phyloP scores from a whole-genome alignment of 2,329 filamentous ascomycete genomes.

The Monilinia fructigena region DNA sequence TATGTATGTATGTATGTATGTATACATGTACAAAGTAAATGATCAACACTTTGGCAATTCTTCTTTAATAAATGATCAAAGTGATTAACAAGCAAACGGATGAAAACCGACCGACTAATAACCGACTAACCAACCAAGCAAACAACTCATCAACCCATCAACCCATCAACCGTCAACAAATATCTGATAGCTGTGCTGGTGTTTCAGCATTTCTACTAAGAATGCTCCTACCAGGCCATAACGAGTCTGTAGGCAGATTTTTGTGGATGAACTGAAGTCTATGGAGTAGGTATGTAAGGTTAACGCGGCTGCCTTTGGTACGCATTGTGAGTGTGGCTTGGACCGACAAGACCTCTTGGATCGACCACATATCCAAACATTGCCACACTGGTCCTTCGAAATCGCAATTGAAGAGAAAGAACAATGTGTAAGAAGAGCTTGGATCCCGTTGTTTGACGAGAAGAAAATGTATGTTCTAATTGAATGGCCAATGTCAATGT shows the following conservation, averaged over 20 bases:
- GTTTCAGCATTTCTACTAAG: not conserved
- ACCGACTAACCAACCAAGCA: too few relatives aligned
- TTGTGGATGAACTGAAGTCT: not conserved
- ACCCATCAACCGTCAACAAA: too few relatives aligned
- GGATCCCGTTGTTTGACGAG: not conserved
- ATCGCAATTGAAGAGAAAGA: not conserved
- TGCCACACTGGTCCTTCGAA: not conserved
- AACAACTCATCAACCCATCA: too few relatives aligned
- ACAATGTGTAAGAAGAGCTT: too few relatives aligned
- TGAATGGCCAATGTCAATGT: not conserved
- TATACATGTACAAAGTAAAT: too few relatives aligned
- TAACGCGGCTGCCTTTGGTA: conserved; percentile 8
- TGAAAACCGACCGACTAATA: too few relatives aligned
- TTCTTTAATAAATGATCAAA: too few relatives aligned
- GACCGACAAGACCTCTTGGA: not conserved
- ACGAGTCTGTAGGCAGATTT: not conserved
- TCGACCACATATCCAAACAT: not conserved
- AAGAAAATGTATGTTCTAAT: not conserved
- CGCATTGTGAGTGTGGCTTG: not conserved
- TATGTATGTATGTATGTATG: too few relatives aligned
- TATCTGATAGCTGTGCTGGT: not conserved
- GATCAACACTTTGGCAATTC: too few relatives aligned
- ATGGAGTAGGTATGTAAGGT: not conserved
- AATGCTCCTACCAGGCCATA: not conserved
- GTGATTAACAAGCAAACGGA: too few relatives aligned